Base-by-base conservation (phyloP, 2,329 filamentous ascomycete genomes). In the Neofusicoccum parvum region DNA sequence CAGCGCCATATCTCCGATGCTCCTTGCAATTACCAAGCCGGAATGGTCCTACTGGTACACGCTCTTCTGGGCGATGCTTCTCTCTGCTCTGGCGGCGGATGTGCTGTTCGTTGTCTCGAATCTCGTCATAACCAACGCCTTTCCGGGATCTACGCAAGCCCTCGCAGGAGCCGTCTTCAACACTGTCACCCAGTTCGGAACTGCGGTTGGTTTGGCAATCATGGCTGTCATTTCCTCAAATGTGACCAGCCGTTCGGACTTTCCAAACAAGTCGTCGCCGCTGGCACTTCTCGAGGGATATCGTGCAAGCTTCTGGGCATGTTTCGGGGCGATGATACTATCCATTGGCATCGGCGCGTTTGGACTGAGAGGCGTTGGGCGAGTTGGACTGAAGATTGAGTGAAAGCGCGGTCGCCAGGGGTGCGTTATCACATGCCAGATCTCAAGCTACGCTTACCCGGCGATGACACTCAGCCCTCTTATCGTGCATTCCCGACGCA, bases 121-220 rank as follows among this genome's bases (percentile, higher is more conserved):
- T 58, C 69, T 82, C 1, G 70, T 82, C 56, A 80, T 82, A 56
- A 79, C 80, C 0, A 74, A 73, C 1, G 75, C 76, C 6, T 81
- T 82, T 66, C 77, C 80, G 0, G 60, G 70, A 0, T 72, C 73
- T 45, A 80, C 76, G 1, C 81, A 83, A 65, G 80, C 72, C 2
- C 70, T 82, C 0, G 81, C 79, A 1, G 80, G 80, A 1, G 80
- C 78, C 15, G 80, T 82, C 0, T 82, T 82, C 71, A 81, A 81
- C 63, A 81, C 79, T 0, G 71, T 80, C 50, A 69, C 78, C 27
- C 76, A 83, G 70, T 74, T 82, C 67, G 78, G 80, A 23, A 79
- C 80, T 68, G 72, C 72, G 39, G 73, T 82, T 3, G 76, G 78
- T 2, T 65, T 81, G 12, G 78, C 78, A 0, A 73, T 76, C 43